Conservation (phyloP, 108 stramenopile genomes). For the Ochromonas danica region DNA sequence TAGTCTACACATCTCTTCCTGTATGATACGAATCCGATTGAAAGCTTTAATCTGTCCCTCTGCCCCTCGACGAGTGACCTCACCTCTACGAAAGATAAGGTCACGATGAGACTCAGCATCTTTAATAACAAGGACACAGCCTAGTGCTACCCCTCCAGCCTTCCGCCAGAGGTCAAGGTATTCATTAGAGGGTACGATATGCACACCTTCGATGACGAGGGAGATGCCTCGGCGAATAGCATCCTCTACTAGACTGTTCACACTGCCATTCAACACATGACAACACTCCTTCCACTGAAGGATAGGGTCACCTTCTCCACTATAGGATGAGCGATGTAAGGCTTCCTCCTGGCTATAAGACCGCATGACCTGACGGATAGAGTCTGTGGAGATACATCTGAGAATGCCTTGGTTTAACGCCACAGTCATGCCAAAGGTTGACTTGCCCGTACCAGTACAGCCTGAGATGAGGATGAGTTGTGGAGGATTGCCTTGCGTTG, state of each 20-base stretch:
- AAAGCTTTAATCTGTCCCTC: constrained; percentile 58
- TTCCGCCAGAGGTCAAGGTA: constrained; percentile 57
- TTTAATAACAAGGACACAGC: constrained; percentile 55
- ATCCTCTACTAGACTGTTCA: constrained; percentile 62
- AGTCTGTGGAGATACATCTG: constrained; percentile 67
- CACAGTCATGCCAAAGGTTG: constrained; percentile 65
- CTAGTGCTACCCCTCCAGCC: constrained; percentile 59
- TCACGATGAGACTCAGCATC: constrained; percentile 61
- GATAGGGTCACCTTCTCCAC: constrained; percentile 57
- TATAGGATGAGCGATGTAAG: constrained; percentile 66
- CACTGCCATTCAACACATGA: constrained; percentile 52
- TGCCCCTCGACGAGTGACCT: constrained; percentile 58
- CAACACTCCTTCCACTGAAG: constrained; percentile 65
- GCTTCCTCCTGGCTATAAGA: constrained; percentile 48
- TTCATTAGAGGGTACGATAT: constrained; percentile 53
- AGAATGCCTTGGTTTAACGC: constrained; percentile 66
- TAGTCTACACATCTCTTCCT: constrained; percentile 64
- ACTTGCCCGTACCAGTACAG: constrained; percentile 36
- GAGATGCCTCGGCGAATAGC: constrained; percentile 58
- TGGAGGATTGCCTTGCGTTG: too few species aligned
- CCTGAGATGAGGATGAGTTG: constrained; percentile 10
- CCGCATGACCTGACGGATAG: constrained; percentile 62
- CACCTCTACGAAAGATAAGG: constrained; percentile 55
- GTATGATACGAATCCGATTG: constrained; percentile 63
- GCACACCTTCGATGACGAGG: constrained; percentile 66